Percentiles rank a stretch among this genome's conserved stretches.
phyloP scores from a whole-genome alignment of 73 alveolate species.

The Blepharisma japonicum region DNA sequence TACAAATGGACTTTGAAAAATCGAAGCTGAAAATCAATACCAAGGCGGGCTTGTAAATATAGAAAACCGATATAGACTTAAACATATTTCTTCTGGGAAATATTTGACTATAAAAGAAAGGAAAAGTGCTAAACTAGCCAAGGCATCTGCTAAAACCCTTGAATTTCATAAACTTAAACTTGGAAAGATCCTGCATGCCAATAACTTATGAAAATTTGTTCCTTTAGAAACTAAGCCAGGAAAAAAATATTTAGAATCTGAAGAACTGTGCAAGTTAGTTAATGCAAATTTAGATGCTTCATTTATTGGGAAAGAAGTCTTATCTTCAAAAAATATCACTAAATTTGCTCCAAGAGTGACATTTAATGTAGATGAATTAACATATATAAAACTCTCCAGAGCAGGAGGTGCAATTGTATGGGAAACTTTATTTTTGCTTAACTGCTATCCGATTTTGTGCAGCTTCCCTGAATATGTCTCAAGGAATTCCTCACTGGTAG shows the following conservation, averaged over 20 bases:
- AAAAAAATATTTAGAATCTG: too few species aligned
- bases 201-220: neutral
- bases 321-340: neutral
- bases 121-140: neutral
- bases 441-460: conserved; percentile 27
- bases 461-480: neutral
- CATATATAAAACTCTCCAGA: neutral
- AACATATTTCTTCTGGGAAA: conserved; percentile 15
- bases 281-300: too few species aligned
- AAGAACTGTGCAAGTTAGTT: too few species aligned
- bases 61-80: neutral
- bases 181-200: neutral
- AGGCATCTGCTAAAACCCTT: too few species aligned
- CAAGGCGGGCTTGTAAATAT: neutral
- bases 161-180: neutral
- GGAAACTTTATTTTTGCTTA: conserved; percentile 16
- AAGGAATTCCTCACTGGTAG: neutral
- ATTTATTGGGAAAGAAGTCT: too few species aligned
- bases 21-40: neutral
- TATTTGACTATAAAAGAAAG: neutral
- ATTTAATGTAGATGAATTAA: neutral
- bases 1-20: conserved; percentile 15
- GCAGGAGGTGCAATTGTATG: neutral
- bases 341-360: neutral
- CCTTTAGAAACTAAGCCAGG: neutral